Evolutionary conservation across 2,329 filamentous ascomycete species (phyloP), one percentile per base, ranked within the genome.

Genomic region (Fusarium sp.): DNA sequence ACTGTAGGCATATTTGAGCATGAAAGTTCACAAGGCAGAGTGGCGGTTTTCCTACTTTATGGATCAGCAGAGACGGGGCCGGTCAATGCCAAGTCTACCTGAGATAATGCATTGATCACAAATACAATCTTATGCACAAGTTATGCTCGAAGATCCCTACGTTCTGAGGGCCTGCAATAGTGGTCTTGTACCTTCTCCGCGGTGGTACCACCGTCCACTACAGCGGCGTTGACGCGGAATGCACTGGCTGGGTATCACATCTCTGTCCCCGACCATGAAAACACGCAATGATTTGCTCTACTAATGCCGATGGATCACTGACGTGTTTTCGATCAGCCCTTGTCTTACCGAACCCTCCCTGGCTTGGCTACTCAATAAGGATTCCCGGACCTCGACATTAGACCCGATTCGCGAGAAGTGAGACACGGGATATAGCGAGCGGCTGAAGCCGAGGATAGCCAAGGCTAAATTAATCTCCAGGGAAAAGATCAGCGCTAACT

Each of bases 351-450:
- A 31, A n/a, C 8, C n/a, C 33, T 40, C 19, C 21, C 52, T 49
- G 24, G 15, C 38, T 53, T 40, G 21, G 17, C 46, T 8, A 31
- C 59, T 15, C 17, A 19, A 38, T 22, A 5, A 36, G n/a, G 8
- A 33, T 43, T 40, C 15, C 22, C 31, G 17, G 13, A 28, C n/a
- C n/a, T 43, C 11, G 34, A 40, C 33, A 8, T 33, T 15, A 31
- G 2, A 31, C 7, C 26, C 21, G 47, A 51, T 69, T 52, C 51
- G 51, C 7, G 8, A 2, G 19, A 9, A 42, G 5, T 44, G 44
- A 69, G 61, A 69, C 65, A 66, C 56, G 56, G 65, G 44, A 21
- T 26, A 34, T 42, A 46, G 47, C 15, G 22, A 19, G 39, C 53
- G 51, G 40, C 24, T 47, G 15, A 42, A 36, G 26, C 56, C 21